Conservation (phyloP, 441 rosid species). For the Erodium moschatum region DNA sequence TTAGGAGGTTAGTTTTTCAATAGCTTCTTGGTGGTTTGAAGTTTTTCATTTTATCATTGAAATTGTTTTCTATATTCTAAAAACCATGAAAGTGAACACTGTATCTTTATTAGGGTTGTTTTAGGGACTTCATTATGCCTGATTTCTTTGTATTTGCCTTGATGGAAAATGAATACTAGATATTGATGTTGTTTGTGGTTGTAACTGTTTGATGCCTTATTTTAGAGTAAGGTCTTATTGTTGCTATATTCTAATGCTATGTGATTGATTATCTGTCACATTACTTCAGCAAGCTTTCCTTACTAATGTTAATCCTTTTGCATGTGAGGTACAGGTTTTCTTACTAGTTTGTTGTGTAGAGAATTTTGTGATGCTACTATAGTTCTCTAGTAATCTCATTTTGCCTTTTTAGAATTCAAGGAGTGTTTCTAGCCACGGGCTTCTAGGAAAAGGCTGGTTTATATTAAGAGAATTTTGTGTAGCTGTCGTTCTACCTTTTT, state of each 20-base stretch:
- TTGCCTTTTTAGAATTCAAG: not conserved
- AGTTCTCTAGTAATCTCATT: not conserved
- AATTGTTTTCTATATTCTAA: not conserved
- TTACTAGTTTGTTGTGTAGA: not conserved
- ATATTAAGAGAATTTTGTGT: not conserved
- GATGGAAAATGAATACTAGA: not conserved
- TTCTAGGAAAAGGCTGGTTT: not conserved
- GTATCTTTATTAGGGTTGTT: not conserved
- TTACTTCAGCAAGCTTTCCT: not conserved
- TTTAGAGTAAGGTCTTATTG: not conserved
- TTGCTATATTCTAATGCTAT: not conserved
- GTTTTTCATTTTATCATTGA: not conserved
- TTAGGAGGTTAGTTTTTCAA: conserved; percentile 38
- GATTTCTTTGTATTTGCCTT: not conserved
- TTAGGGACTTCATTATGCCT: not conserved
- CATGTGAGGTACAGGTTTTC: not conserved
- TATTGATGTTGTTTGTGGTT: not conserved
- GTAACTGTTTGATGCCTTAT: not conserved
- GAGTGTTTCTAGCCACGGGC: not conserved
- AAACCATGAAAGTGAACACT: not conserved
- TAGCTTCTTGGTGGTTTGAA: not conserved
- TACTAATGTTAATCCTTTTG: not conserved
- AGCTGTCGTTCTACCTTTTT: not conserved
- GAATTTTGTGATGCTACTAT: not conserved
- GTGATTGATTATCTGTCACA: not conserved